These are phyloP conservation scores for Yarrowia yakushimensis DNA, from an alignment of 805 yeast species.

Conservation along the genomic window DNA sequence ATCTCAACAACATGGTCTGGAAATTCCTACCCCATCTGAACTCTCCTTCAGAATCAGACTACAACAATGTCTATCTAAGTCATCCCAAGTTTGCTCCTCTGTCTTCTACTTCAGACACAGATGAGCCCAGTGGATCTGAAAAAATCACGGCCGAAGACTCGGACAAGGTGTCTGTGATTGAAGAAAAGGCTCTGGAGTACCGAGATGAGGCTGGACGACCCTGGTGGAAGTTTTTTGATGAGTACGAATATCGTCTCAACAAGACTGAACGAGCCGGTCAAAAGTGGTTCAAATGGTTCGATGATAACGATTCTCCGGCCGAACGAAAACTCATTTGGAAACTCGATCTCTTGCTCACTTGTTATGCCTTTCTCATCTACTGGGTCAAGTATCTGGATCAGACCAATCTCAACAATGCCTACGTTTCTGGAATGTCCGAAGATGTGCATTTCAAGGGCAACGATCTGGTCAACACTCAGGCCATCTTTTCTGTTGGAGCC, in stretches of 20 bases:
- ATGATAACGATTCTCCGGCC: conserved; percentile 48
- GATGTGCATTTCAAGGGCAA: conserved; percentile 55
- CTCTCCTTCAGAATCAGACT: neutral
- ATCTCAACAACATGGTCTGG: neutral
- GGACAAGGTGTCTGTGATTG: neutral
- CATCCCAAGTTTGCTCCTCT: conserved; percentile 21
- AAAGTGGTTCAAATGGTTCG: conserved; percentile 56
- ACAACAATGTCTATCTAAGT: neutral
- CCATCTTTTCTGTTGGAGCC: conserved; percentile 55
- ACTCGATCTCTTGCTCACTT: conserved; percentile 53
- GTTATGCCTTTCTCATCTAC: conserved; percentile 55
- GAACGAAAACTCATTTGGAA: conserved; percentile 48
- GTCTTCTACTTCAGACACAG: neutral
- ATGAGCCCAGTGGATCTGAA: neutral
- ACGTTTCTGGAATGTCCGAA: conserved; percentile 58
- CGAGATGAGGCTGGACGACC: conserved; percentile 36
- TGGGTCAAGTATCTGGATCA: conserved; percentile 65
- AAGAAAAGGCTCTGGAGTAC: conserved; percentile 25
- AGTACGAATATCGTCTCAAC: conserved; percentile 53
- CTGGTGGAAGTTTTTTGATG: conserved; percentile 48
- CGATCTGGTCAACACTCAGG: conserved; percentile 56
- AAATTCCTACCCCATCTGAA: conserved; percentile 8
- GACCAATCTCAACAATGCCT: conserved; percentile 59
- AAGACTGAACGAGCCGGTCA: conserved; percentile 33
- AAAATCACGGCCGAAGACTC: neutral